Conservation (phyloP, 106 monocot species). For the Dendrobium catenatum region DNA sequence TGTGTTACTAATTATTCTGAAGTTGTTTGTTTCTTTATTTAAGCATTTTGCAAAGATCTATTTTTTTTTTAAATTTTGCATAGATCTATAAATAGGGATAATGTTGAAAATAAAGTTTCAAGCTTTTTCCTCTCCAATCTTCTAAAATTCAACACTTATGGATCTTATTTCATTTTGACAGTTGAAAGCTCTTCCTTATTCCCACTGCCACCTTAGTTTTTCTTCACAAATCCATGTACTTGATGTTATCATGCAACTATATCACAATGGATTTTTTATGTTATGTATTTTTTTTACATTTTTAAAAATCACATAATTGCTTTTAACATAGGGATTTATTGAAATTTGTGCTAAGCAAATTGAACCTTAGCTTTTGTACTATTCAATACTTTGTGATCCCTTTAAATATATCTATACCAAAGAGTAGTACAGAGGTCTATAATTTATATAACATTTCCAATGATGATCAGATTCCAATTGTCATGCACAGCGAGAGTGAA, state of each 20-base stretch:
- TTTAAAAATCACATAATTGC: background rate
- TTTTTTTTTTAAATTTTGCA: too few relatives aligned
- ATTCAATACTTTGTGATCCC: background rate
- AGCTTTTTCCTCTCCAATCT: too few relatives aligned
- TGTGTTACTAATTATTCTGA: too few relatives aligned
- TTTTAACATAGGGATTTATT: background rate
- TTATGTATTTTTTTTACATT: background rate
- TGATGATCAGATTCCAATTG: constrained; percentile 69
- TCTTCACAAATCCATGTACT: background rate
- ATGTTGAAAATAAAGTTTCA: too few relatives aligned
- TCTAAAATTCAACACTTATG: too few relatives aligned
- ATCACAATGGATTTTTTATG: background rate
- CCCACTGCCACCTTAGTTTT: background rate
- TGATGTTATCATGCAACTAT: background rate
- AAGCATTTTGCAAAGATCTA: too few relatives aligned
- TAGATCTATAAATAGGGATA: too few relatives aligned
- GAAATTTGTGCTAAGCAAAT: background rate
- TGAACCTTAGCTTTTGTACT: background rate
- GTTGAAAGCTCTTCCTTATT: background rate
- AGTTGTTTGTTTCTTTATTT: too few relatives aligned
- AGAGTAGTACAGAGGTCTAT: too few relatives aligned
- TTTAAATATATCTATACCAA: background rate
- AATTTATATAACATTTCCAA: background rate
- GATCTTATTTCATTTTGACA: background rate
- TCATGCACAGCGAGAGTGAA: constrained; percentile 73